Percentiles rank a stretch among this genome's conserved stretches.
Conservation (phyloP, 225 moss, liverwort and hornwort genomes). For the Lunularia cruciata region DNA sequence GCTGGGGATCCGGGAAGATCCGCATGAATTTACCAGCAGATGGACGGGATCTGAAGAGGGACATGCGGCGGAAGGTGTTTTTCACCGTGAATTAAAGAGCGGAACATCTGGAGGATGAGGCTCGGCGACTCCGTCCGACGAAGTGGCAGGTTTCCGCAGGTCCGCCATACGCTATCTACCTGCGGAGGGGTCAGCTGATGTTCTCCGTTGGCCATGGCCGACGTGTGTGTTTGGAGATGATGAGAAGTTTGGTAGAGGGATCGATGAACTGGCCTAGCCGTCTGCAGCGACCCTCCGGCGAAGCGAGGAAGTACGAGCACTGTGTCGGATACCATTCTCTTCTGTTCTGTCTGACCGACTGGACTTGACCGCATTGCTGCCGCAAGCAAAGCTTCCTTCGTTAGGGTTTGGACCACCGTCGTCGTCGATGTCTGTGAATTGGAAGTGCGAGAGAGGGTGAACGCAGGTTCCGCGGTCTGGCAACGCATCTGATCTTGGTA, state of each 20-base stretch:
- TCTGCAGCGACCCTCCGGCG: not conserved
- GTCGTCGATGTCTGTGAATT: not conserved
- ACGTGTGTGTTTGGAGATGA: not conserved
- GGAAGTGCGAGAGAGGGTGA: not conserved
- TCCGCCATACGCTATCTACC: conserved; percentile 6
- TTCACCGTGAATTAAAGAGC: not conserved
- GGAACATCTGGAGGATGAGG: not conserved
- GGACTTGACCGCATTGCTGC: not conserved
- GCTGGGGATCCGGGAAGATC: not conserved
- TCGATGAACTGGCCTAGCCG: not conserved
- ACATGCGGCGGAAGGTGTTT: not conserved
- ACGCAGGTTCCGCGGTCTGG: not conserved
- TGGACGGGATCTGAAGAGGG: not conserved
- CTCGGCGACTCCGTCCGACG: not conserved
- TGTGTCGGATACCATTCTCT: not conserved
- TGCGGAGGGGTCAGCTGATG: not conserved
- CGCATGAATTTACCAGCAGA: not conserved
- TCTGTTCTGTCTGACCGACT: not conserved
- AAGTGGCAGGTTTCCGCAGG: not conserved
- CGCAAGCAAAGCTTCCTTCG: not conserved
- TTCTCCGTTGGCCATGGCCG: conserved; percentile 17
- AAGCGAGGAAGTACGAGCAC: not conserved
- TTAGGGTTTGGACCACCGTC: conserved; percentile 18
- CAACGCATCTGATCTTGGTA: conserved; percentile 2
- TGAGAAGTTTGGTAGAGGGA: not conserved